Evolutionary conservation across 371 early-diverging fungal genomes (phyloP), one percentile per base, ranked within the genome.

Genomic region (Ordospora colligata): DNA sequence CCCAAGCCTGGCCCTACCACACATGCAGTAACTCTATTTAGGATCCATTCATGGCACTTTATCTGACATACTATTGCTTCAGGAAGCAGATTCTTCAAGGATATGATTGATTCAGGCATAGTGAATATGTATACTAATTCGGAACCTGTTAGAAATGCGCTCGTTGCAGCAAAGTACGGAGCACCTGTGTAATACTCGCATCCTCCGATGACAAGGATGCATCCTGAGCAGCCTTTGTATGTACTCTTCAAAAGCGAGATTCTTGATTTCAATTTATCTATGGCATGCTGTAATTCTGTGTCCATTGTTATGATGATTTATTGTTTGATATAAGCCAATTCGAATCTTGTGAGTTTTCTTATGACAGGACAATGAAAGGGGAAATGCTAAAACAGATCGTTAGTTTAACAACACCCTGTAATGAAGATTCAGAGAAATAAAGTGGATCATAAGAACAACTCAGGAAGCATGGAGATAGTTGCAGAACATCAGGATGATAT

Each of bases 101-200:
- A 88, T 0, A 86, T 71, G 0, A 88, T 88, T 0, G 95, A 92
- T 23, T 87, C 87, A 63, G 87, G 87, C 37, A 91, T 90, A 78
- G 95, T 93, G 50, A 94, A 87, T 42, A 96, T 86, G 76, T 93
- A 90, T 25, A 90, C 89, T 10, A 95, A 82, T 75, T 96, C 97
- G 0, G 88, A 90, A 27, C 97, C 97, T 77, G 89, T 74, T 80
- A 87, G 86, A 73, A 93, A 87, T 0, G 94, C 87, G 1, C 90
- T 80, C 67, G 89, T 88, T 0, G 87, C 90, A 9, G 90, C 90
- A 84, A 91, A 96, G 80, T 87, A 94, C 1, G 95, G 95, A 1
- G 96, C 96, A 0, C 96, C 94, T 0, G 93, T 91, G 83, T 91
- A 92, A 53, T 70, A 5, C 0, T 65, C 44, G 25, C 67, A 70